phyloP scores from a whole-genome alignment of 2,329 filamentous ascomycete species.

The Aureobasidium sp. region DNA sequence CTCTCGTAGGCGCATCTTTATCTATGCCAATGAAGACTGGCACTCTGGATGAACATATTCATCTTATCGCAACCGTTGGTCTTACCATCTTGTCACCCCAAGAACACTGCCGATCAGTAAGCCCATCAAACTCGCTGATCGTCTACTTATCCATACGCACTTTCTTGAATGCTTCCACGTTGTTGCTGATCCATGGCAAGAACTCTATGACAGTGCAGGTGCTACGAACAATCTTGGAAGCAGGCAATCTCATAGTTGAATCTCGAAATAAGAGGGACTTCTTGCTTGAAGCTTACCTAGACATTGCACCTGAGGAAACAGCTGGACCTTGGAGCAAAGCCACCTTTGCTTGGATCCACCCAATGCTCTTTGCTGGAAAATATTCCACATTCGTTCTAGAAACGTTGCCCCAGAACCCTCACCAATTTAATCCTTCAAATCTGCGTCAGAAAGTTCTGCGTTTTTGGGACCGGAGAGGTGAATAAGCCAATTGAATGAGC shows the following conservation, averaged over 20 bases:
- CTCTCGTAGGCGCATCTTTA: background rate
- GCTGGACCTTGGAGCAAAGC: background rate
- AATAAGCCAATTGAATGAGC: too few species aligned
- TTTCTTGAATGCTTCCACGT: background rate
- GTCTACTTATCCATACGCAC: background rate
- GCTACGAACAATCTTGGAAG: background rate
- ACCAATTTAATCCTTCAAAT: background rate
- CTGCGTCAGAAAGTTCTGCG: background rate
- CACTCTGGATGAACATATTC: background rate
- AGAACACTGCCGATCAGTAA: background rate
- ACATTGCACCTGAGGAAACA: background rate
- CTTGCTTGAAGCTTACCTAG: background rate
- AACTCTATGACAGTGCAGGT: background rate
- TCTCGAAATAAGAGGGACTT: background rate
- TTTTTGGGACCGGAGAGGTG: background rate
- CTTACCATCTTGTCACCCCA: background rate
- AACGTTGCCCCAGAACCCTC: background rate
- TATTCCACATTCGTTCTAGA: background rate
- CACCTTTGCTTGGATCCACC: background rate
- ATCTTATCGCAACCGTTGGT: background rate
- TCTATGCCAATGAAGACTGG: background rate
- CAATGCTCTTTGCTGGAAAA: background rate
- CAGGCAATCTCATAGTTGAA: background rate
- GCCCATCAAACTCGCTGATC: background rate
- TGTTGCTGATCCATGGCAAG: background rate